Evolutionary conservation across 345 rosid species (phyloP).

Genomic region (Garcia nutans): DNA sequence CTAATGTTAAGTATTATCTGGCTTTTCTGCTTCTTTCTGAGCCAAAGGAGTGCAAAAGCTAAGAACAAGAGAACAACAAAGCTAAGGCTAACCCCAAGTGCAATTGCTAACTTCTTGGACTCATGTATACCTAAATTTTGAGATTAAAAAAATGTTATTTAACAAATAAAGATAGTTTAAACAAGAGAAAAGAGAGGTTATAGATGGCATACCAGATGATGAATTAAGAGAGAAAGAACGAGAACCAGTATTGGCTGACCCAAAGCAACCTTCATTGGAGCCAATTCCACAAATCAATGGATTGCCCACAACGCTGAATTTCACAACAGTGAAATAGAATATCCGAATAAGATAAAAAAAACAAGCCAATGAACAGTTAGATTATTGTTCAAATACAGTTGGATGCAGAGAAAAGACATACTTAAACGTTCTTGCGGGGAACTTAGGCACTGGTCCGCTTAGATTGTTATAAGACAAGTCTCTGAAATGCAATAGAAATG

Average conservation of each 20-base stretch:
- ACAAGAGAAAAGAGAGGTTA: not conserved
- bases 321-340: slow-evolving; percentile 21
- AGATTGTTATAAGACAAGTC: slow-evolving; percentile 95
- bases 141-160: slow-evolving; percentile 3
- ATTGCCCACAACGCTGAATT: slow-evolving; percentile 74
- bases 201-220: slow-evolving; percentile 46
- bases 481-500: slow-evolving; percentile 43
- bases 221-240: slow-evolving; percentile 51
- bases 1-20: slow-evolving; percentile 42
- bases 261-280: slow-evolving; percentile 55
- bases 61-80: slow-evolving; percentile 48
- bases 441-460: slow-evolving; percentile 79
- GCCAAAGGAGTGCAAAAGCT: slow-evolving; percentile 53
- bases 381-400: not conserved
- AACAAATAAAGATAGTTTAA: not conserved
- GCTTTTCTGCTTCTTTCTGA: slow-evolving; percentile 44
- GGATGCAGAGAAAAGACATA: slow-evolving; percentile 23
- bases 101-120: slow-evolving; percentile 62
- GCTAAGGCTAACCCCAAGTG: slow-evolving; percentile 67
- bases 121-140: slow-evolving; percentile 42
- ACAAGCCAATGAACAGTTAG: slow-evolving; percentile 8
- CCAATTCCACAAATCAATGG: slow-evolving; percentile 70
- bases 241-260: slow-evolving; percentile 51
- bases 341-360: not conserved
- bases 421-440: slow-evolving; percentile 81